These are phyloP conservation scores for Alloascoidea africana DNA, from an alignment of 805 yeast species.

Conservation along the genomic window DNA sequence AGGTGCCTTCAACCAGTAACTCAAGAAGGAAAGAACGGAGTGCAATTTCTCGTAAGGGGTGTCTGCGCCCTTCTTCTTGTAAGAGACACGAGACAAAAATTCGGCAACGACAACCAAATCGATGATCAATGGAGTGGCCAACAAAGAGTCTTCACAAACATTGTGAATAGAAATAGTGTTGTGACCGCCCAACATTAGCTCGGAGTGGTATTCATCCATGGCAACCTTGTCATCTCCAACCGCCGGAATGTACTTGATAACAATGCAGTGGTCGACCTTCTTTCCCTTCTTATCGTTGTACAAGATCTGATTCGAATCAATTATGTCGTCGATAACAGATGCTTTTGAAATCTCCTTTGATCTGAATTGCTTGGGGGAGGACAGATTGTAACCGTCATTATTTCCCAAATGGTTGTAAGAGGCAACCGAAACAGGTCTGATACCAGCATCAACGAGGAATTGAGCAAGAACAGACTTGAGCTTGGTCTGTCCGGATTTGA, in stretches of 20 bases:
- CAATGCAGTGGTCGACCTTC: constrained; percentile 85
- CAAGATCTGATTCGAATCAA: constrained; percentile 71
- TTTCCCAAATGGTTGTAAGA: constrained; percentile 94
- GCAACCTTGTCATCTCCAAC: constrained; percentile 96
- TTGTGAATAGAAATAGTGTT: constrained; percentile 88
- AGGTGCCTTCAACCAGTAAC: constrained; percentile 97
- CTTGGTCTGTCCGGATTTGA: constrained; percentile 94
- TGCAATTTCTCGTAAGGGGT: constrained; percentile 51
- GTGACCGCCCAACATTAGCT: constrained; percentile 95
- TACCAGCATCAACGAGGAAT: constrained; percentile 93
- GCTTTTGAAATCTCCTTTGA: constrained; percentile 91
- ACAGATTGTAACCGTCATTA: constrained; percentile 86
- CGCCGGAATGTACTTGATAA: constrained; percentile 85
- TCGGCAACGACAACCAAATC: constrained; percentile 86
- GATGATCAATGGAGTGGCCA: constrained; percentile 89
- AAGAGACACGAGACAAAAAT: constrained; percentile 74
- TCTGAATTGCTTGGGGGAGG: constrained; percentile 85
- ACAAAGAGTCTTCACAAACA: constrained; percentile 89
- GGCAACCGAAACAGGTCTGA: constrained; percentile 86
- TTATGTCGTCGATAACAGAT: constrained; percentile 88
- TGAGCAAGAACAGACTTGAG: constrained; percentile 93
- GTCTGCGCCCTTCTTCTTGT: constrained; percentile 38
- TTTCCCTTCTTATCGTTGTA: constrained; percentile 71
- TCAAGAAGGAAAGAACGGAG: constrained; percentile 72
- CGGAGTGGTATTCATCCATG: constrained; percentile 96